A percentile compares a stretch with the other conserved stretches of the same genome.
Evolutionary conservation across 108 stramenopile species (phyloP).

Genomic region (Pelagomonas calceolata): DNA sequence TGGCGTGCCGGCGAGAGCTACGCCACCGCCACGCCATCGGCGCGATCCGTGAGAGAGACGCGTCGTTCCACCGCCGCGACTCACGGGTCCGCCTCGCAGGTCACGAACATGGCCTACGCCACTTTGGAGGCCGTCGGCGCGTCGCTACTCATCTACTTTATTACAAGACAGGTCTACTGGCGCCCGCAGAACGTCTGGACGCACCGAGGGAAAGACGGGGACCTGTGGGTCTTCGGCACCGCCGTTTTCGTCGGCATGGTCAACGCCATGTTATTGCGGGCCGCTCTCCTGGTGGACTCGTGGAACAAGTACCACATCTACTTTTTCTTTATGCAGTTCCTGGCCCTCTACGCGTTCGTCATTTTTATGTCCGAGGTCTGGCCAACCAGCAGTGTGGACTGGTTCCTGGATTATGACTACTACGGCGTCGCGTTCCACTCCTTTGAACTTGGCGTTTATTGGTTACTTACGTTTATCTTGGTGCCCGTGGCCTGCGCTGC

Average conservation of each 20-base stretch:
- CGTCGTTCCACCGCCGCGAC: too few relatives aligned
- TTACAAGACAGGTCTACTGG: neutral
- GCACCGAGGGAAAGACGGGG: neutral
- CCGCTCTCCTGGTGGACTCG: neutral
- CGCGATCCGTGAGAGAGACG: too few relatives aligned
- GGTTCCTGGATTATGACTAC: neutral
- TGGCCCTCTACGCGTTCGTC: neutral
- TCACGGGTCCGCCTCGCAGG: too few relatives aligned
- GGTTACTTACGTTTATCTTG: neutral
- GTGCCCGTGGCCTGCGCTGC: neutral
- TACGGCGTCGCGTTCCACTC: neutral
- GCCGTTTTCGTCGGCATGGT: neutral
- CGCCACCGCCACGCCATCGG: too few relatives aligned
- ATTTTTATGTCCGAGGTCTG: neutral
- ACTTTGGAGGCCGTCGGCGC: neutral
- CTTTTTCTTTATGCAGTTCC: neutral
- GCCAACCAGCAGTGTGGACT: too few relatives aligned
- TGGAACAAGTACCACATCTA: neutral
- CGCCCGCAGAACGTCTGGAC: neutral
- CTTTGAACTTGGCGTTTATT: neutral
- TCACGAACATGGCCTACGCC: neutral
- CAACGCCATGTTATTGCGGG: neutral
- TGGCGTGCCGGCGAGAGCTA: too few relatives aligned
- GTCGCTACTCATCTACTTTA: neutral
- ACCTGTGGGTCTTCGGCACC: neutral